These are phyloP conservation scores for Amphibolis antarctica DNA, from an alignment of 106 monocot species.

Conservation along the genomic window DNA sequence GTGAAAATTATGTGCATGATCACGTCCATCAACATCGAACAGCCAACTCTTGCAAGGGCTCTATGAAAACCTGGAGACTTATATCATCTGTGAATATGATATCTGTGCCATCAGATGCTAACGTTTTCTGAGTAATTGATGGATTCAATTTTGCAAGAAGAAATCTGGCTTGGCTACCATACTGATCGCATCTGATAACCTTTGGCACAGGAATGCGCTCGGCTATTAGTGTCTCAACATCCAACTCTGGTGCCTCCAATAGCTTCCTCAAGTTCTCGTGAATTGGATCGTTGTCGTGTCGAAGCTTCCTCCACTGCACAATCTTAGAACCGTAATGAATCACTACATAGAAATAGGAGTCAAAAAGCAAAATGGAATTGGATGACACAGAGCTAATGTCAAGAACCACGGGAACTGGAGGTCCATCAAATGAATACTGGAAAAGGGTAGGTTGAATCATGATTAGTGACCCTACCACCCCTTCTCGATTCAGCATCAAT, in stretches of 20 bases:
- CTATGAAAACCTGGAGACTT: constrained; percentile 83
- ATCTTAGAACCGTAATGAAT: constrained; percentile 87
- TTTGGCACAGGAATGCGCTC: constrained; percentile 76
- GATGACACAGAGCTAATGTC: constrained; percentile 74
- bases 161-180: constrained; percentile 92
- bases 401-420: constrained; percentile 73
- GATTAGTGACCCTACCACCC: constrained; percentile 64
- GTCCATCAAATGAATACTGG: constrained; percentile 89
- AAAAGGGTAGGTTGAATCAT: constrained; percentile 97
- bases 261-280: constrained; percentile 80
- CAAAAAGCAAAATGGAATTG: constrained; percentile 75
- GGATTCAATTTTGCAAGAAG: constrained; percentile 84
- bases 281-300: constrained; percentile 56
- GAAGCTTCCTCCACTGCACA: constrained; percentile 69
- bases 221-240: constrained; percentile 43
- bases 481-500: constrained; percentile 68
- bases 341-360: constrained; percentile 82
- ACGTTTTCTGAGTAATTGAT: constrained; percentile 63
- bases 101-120: constrained; percentile 41
- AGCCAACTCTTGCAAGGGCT: constrained; percentile 84
- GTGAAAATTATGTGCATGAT: neutral
- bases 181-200: constrained; percentile 78
- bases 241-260: constrained; percentile 69
- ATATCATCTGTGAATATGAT: constrained; percentile 86
- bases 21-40: constrained; percentile 46